Evolutionary conservation across 805 yeast species (phyloP).

Genomic region (Spathaspora gorwiae): DNA sequence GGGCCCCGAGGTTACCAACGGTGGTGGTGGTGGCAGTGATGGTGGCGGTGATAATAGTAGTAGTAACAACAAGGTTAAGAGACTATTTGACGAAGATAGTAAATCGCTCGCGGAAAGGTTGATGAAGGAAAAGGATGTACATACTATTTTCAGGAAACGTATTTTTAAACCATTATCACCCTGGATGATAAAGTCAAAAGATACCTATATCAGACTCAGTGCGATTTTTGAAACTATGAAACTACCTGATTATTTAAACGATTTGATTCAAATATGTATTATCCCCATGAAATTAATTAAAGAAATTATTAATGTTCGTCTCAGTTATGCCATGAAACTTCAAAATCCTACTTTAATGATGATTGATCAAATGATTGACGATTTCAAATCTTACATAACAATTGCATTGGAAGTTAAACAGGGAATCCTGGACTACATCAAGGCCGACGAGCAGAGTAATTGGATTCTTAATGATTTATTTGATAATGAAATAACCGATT

Average conservation of each 20-base stretch:
- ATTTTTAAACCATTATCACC: slow-evolving; percentile 69
- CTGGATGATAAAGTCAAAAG: slow-evolving; percentile 76
- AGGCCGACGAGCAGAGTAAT: slow-evolving; percentile 48
- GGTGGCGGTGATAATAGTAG: slow-evolving; percentile 9
- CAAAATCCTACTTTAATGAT: slow-evolving; percentile 89
- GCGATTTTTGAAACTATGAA: slow-evolving; percentile 62
- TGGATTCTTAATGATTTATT: slow-evolving; percentile 70
- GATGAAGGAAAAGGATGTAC: slow-evolving; percentile 74
- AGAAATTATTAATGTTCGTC: slow-evolving; percentile 70
- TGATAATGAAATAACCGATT: slow-evolving; percentile 47
- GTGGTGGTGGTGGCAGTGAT: background rate
- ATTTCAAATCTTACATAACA: slow-evolving; percentile 70
- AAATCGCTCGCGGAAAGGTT: slow-evolving; percentile 77
- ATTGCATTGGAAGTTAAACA: slow-evolving; percentile 72
- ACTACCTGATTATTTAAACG: slow-evolving; percentile 67
- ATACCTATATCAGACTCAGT: slow-evolving; percentile 60
- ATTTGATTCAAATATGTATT: slow-evolving; percentile 57
- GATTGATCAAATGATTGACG: slow-evolving; percentile 90
- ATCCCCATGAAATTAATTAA: slow-evolving; percentile 79
- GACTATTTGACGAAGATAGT: slow-evolving; percentile 52
- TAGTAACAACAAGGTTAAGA: slow-evolving; percentile 13
- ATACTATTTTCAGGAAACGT: slow-evolving; percentile 64
- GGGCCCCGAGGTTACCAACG: slow-evolving; percentile 17
- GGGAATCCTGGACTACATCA: slow-evolving; percentile 56
- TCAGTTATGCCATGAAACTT: slow-evolving; percentile 72